Conservation (phyloP, 164 flowering plant species). For the Hamamelis virginiana region DNA sequence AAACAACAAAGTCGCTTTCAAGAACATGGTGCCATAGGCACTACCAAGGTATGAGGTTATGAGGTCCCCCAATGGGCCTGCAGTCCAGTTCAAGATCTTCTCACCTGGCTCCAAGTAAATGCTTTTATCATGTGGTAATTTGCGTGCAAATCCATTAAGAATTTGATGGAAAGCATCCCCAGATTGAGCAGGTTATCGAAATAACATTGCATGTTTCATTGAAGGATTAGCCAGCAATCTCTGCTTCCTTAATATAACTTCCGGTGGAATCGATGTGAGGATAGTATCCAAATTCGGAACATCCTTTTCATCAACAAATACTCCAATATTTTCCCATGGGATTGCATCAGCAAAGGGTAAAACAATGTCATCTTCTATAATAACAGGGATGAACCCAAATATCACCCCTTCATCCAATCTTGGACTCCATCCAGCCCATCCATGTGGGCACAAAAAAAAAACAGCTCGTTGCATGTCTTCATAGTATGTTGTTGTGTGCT, state of each 20-base stretch:
- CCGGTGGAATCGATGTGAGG: too few relatives aligned
- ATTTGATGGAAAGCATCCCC: too few relatives aligned
- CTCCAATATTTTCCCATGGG: too few relatives aligned
- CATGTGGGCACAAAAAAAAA: constrained; percentile 93
- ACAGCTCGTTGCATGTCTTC: too few relatives aligned
- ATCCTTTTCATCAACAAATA: too few relatives aligned
- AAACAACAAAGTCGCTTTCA: background rate
- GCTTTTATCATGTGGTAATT: too few relatives aligned
- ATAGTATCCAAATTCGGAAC: too few relatives aligned
- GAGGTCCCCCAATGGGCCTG: constrained; percentile 63
- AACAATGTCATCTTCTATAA: constrained; percentile 95
- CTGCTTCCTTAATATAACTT: constrained; percentile 91
- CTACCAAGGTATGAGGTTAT: constrained; percentile 52
- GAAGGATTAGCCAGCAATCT: constrained; percentile 87
- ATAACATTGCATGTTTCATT: constrained; percentile 89
- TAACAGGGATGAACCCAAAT: constrained; percentile 94
- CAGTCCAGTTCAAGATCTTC: constrained; percentile 83
- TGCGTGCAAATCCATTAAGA: too few relatives aligned
- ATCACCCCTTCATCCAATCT: constrained; percentile 92
- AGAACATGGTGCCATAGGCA: background rate
- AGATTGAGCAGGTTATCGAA: constrained; percentile 82
- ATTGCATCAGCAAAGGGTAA: constrained; percentile 92
- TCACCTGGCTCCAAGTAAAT: constrained; percentile 57
- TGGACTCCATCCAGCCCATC: constrained; percentile 99
- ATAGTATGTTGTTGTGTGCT: constrained; percentile 91